Base-by-base conservation (phyloP, 2,329 filamentous ascomycete genomes). In the Sclerotinia borealis region DNA sequence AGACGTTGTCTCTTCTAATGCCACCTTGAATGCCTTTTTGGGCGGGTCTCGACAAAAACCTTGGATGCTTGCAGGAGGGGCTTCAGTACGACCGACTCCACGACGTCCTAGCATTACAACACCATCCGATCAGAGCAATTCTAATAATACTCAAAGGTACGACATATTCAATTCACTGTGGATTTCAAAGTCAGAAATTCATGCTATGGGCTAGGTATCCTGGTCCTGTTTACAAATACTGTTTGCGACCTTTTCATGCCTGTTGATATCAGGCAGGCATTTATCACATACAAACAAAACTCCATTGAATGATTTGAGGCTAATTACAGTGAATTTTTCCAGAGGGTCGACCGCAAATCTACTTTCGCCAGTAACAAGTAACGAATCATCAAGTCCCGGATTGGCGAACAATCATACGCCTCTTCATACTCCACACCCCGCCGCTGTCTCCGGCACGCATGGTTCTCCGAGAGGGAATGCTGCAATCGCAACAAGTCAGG, bases 351-450 rank as follows among this genome's bases (percentile, higher is more conserved):
- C 19, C 41, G 47, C 60, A 27, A 54, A 68, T 31, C 43, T 66
- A 15, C 66, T 67, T 13, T 88, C 87, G 17, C 85, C 87, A 37
- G 81, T 85, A 15, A 81, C 83, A 13, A 89, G 85, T 71, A 83
- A 88, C 67, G 84, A 87, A 65, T 77, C 54, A 8, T 36, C 79
- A 19, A 85, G 82, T 69, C 82, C 82, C 29, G 73, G 66, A 25
- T 19, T 37, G 22, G 22, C 41, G 39, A 37, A 56, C 11, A 47
- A 13, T 43, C 22, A 22, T 9, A 41, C 29, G 31, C 17, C 50
- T 45, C 56, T 55, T 45, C 15, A 55, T 45, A 62, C 27, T 19
- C 25, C 29, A 36, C 59, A 62, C 31, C 27, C 52, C 39, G 39
- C 59, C 10, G 31, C 41, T 36, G 41, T 37, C 27, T 25, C 39